Conservation (phyloP, 805 yeast genomes). For the Myxozyma nipponensis region DNA sequence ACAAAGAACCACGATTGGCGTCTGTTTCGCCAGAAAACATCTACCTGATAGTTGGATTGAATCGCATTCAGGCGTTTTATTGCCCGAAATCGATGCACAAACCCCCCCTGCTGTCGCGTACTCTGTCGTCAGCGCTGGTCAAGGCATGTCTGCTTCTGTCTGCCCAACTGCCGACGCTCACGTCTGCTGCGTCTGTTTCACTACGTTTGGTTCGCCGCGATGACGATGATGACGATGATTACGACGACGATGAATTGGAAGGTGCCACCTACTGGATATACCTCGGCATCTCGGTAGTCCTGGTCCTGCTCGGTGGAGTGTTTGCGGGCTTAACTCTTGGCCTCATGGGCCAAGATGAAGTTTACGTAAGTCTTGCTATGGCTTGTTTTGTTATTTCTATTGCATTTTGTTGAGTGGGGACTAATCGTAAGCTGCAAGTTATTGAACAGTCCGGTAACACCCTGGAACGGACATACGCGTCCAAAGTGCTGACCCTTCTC, state of each 20-base stretch:
- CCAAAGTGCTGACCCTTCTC: slow-evolving; percentile 65
- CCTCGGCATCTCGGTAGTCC: slow-evolving; percentile 46
- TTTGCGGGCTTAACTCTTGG: slow-evolving; percentile 90
- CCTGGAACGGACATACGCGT: slow-evolving; percentile 64
- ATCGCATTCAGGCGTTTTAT: no score
- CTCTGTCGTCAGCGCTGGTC: slow-evolving; percentile 12
- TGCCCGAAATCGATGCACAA: no score
- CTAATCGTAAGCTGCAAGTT: slow-evolving; percentile 73
- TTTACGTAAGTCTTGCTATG: slow-evolving; percentile 43
- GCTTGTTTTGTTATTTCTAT: not conserved
- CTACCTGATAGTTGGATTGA: no score
- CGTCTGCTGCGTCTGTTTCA: not conserved
- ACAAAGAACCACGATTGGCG: no score
- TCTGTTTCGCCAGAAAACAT: no score
- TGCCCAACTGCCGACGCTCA: slow-evolving; percentile 6
- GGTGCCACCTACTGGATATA: slow-evolving; percentile 33
- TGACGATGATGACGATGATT: slow-evolving; percentile 16
- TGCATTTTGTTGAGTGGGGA: not conserved
- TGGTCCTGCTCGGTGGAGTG: slow-evolving; percentile 80
- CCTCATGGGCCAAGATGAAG: slow-evolving; percentile 97
- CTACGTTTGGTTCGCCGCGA: not conserved
- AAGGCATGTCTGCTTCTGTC: slow-evolving; percentile 23
- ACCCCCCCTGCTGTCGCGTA: slow-evolving; percentile 15
- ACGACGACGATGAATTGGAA: slow-evolving; percentile 28
- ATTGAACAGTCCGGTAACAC: slow-evolving; percentile 74